These are phyloP conservation scores for Inonotus obliquus DNA, from an alignment of 1,284 basidiomycete species.

Conservation along the genomic window DNA sequence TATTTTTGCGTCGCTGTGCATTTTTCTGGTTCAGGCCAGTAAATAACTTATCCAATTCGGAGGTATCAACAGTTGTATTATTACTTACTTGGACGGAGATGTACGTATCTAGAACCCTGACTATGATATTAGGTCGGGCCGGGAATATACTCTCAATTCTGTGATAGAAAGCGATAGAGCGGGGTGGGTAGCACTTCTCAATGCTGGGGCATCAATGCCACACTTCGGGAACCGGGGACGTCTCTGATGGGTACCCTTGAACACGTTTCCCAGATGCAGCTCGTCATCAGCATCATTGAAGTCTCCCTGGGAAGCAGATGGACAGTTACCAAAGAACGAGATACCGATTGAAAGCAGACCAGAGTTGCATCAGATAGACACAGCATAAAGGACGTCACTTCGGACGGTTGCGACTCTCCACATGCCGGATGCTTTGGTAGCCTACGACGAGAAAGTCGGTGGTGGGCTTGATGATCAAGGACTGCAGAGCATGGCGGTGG, in stretches of 20 bases:
- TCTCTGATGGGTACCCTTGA: not conserved
- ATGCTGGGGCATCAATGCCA: not conserved
- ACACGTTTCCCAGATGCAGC: not conserved
- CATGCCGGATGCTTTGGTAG: not conserved
- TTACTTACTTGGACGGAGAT: not conserved
- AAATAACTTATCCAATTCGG: not conserved
- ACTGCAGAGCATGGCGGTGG: too few relatives aligned
- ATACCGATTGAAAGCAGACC: not conserved
- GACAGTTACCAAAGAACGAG: not conserved
- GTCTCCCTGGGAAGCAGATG: not conserved
- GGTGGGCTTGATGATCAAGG: too few relatives aligned
- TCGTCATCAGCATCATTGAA: not conserved
- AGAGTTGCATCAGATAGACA: not conserved
- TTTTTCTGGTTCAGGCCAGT: not conserved
- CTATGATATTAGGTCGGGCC: not conserved
- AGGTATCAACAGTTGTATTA: constrained; percentile 7
- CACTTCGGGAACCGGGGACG: not conserved
- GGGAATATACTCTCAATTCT: not conserved
- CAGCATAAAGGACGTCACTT: not conserved
- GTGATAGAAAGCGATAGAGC: not conserved
- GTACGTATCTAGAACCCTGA: not conserved
- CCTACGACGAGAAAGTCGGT: not conserved
- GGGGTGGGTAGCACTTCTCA: too few relatives aligned
- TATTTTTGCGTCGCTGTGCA: not conserved
- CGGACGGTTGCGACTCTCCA: not conserved